phyloP scores from a whole-genome alignment of 169 alveolate species.

The Blepharisma undulans region DNA sequence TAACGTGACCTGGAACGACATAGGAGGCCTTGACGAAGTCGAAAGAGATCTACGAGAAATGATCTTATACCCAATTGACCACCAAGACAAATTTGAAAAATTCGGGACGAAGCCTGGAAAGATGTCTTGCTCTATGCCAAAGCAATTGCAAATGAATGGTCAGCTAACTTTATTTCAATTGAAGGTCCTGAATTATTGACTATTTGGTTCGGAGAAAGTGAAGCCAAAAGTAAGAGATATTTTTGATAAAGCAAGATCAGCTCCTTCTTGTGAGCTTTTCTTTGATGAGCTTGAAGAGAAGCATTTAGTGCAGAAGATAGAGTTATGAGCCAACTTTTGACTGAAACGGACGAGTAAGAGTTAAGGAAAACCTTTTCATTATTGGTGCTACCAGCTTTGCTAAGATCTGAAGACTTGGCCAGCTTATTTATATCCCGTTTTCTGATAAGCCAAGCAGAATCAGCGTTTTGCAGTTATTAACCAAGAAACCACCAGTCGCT shows the following conservation, averaged over 20 bases:
- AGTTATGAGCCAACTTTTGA: conserved; percentile 98
- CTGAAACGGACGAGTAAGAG: conserved; percentile 99
- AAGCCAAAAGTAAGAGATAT: conserved; percentile 99
- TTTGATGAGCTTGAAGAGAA: too few relatives aligned
- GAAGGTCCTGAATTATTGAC: conserved; percentile 99
- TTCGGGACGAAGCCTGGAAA: conserved; percentile 98
- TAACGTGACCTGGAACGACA: conserved; percentile 99
- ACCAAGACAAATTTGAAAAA: conserved; percentile 98
- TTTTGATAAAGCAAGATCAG: conserved; percentile 99
- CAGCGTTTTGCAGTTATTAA: conserved; percentile 93
- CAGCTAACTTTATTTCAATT: conserved; percentile 99
- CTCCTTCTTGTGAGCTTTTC: conserved; percentile 99
- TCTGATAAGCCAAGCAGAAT: conserved; percentile 98
- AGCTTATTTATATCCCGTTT: conserved; percentile 99
- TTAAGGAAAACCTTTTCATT: conserved; percentile 97
- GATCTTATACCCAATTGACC: conserved; percentile 97
- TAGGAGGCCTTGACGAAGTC: conserved; percentile 98
- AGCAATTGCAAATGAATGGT: conserved; percentile 99
- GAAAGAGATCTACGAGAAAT: conserved; percentile 95
- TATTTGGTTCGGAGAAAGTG: conserved; percentile 99
- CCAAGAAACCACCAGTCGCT: conserved; percentile 98
- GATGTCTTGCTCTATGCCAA: conserved; percentile 99
- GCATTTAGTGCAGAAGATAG: conserved; percentile 99
- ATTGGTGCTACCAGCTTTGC: conserved; percentile 99
- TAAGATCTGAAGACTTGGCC: conserved; percentile 99